Evolutionary conservation across 768 basidiomycete species (phyloP).

Genomic region (Hysterangium stoloniferum): DNA sequence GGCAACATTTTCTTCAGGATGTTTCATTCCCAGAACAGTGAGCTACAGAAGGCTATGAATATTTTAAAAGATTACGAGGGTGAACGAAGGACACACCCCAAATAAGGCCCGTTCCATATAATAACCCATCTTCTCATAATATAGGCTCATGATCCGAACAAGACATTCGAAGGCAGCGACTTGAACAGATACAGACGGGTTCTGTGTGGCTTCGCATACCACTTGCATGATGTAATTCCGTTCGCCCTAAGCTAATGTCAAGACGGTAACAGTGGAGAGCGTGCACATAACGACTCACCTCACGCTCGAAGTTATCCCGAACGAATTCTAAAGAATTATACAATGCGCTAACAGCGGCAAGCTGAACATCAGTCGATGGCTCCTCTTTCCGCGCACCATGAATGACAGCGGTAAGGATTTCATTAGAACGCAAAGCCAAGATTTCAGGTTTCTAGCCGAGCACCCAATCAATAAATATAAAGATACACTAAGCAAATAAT

Average conservation of each 20-base stretch:
- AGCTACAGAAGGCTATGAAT: constrained; percentile 43
- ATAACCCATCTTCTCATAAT: constrained; percentile 98
- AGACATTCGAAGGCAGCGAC: constrained; percentile 95
- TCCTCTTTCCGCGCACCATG: constrained; percentile 98
- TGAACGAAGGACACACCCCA: constrained; percentile 53
- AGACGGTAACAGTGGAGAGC: background rate
- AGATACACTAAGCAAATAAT: constrained; percentile 7
- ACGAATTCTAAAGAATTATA: constrained; percentile 97
- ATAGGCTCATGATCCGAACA: constrained; percentile 93
- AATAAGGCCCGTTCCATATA: constrained; percentile 99
- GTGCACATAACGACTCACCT: constrained; percentile 46
- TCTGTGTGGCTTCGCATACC: constrained; percentile 97
- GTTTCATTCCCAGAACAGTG: constrained; percentile 97
- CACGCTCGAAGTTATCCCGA: constrained; percentile 94
- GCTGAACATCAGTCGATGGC: constrained; percentile 80
- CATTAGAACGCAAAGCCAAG: constrained; percentile 81
- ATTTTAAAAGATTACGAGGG: background rate
- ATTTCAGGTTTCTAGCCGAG: constrained; percentile 80
- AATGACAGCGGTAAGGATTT: constrained; percentile 96
- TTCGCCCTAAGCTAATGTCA: constrained; percentile 60
- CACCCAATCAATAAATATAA: background rate
- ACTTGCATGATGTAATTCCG: constrained; percentile 99
- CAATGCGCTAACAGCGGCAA: constrained; percentile 86
- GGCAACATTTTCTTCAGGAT: constrained; percentile 82
- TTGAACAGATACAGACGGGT: constrained; percentile 68